These are phyloP conservation scores for Aschersonia sp. DNA, from an alignment of 2,329 filamentous ascomycete genomes.

Conservation along the genomic window DNA sequence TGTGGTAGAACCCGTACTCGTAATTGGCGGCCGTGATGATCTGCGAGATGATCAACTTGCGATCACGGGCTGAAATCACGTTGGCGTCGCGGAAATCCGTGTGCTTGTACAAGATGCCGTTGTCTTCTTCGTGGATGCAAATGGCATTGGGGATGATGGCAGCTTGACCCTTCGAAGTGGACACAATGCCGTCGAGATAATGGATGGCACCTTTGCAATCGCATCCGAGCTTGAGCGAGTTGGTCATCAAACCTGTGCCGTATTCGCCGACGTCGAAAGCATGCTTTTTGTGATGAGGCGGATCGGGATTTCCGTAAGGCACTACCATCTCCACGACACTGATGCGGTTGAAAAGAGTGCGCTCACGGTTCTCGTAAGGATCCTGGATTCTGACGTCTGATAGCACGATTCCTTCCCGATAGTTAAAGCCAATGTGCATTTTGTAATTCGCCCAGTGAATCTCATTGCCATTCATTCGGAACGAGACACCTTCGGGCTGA, in stretches of 20 bases:
- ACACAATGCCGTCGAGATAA: constrained; percentile 23
- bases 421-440: constrained; percentile 59
- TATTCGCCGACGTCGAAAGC: constrained; percentile 58
- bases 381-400: constrained; percentile 55
- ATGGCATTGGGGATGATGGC: constrained; percentile 46
- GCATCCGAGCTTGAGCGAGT: constrained; percentile 46
- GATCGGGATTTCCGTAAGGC: constrained; percentile 49
- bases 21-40: constrained; percentile 54
- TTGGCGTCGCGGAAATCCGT: constrained; percentile 45
- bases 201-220: constrained; percentile 49
- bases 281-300: constrained; percentile 49
- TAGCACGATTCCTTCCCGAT: constrained; percentile 54
- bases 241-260: constrained; percentile 49
- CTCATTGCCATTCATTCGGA: constrained; percentile 30
- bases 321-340: constrained; percentile 59
- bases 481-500: constrained; percentile 25
- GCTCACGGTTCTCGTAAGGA: constrained; percentile 19
- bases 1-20: constrained; percentile 34
- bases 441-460: constrained; percentile 51
- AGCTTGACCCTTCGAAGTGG: constrained; percentile 32
- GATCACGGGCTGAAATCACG: constrained; percentile 40
- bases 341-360: constrained; percentile 52
- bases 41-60: constrained; percentile 47
- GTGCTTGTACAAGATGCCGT: constrained; percentile 51
- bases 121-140: constrained; percentile 23